Percentiles rank a stretch among this genome's conserved stretches.
Conservation (phyloP, 169 alveolate species). For the Eimeria mitis region DNA sequence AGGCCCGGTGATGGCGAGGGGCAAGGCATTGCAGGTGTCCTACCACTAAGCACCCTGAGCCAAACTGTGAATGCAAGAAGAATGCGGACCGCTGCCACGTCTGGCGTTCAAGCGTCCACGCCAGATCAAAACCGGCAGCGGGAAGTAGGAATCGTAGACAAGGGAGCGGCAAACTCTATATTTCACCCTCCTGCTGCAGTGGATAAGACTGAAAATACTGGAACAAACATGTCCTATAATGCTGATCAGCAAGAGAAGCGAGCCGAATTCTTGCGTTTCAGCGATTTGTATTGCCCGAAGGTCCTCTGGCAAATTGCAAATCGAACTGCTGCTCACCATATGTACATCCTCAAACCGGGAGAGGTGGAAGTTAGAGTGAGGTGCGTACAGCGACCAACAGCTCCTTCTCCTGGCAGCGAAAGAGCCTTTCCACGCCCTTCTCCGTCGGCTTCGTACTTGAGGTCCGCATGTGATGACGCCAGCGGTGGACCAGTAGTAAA, state of each 20-base stretch:
- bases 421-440: conserved; percentile 21
- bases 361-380: conserved; percentile 58
- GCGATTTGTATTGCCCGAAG: conserved; percentile 61
- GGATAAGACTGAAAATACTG: background rate
- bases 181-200: background rate
- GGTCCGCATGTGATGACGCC: background rate
- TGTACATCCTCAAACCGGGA: conserved; percentile 53
- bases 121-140: background rate
- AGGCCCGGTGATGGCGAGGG: conserved; percentile 23
- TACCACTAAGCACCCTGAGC: conserved; percentile 22
- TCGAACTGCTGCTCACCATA: conserved; percentile 4
- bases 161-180: background rate
- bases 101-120: background rate
- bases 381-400: conserved; percentile 65
- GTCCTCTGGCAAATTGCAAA: conserved; percentile 41
- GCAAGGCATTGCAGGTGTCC: background rate
- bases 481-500: background rate
- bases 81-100: background rate
- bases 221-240: background rate
- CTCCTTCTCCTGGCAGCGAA: conserved; percentile 2
- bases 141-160: background rate
- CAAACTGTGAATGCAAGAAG: background rate
- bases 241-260: background rate
- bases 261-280: conserved; percentile 1
- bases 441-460: background rate